Evolutionary conservation across 2,329 filamentous ascomycete species (phyloP), one percentile per base, ranked within the genome.

Genomic region (Epichloe festucae): DNA sequence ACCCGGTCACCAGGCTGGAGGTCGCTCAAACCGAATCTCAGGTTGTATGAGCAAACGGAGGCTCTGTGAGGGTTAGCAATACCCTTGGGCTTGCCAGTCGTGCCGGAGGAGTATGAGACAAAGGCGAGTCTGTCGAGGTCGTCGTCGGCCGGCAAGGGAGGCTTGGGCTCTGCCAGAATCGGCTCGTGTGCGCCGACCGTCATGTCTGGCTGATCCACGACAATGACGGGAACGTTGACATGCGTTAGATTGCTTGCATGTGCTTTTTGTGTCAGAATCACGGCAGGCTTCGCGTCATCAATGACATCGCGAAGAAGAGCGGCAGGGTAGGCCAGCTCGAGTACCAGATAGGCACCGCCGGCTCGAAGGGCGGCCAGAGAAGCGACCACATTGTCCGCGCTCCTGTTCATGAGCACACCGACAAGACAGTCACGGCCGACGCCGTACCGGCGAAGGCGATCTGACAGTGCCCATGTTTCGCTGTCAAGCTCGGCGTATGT

Each of bases 51-150:
- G 31, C 78, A 75, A 1, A 90, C 82, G 0, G 86, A 74, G 15
- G 86, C 86, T 59, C 79, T 74, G 64, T 90, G 86, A 2, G 85
- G 82, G 63, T 90, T 90, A 50, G 84, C 84, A 62, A 91, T 90
- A 51, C 85, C 85, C 66, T 89, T 89, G n/a, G 85, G 85, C 56
- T 81, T 81, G 57, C 85, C 85, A 1, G 85, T 89, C 0, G 85
- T 88, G 38, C 85, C 85, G 4, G 83, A 87, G 1, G 84, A 87
- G 66, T 89, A 89, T 1, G 84, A 85, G n/a, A 90, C 85, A 63
- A 90, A 91, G 17, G 84, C 81, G 19, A 90, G 73, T 43, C 82
- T 76, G 56, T 89, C 85, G 50, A 90, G 67, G 60, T 90, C 86
- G 59, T 82, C 74, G 7, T 83, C 78, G 0, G 74, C 71, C 2